Evolutionary conservation across 2,329 filamentous ascomycete genomes (phyloP), one percentile per base, ranked within the genome.

Genomic region (Stagonosporopsis vannaccii): DNA sequence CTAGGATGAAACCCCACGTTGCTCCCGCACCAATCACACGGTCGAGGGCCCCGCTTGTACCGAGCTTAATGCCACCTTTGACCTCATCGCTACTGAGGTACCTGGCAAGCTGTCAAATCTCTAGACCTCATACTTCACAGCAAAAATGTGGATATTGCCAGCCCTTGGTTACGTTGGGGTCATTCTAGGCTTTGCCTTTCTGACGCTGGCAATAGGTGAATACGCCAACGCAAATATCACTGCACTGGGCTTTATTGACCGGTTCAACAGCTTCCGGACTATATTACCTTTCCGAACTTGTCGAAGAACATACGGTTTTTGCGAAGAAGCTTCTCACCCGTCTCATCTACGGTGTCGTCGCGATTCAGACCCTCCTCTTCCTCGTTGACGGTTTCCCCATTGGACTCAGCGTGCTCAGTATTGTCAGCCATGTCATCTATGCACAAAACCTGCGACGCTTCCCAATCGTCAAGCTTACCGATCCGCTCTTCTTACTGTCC

Each of bases 271-370:
- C 95, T 35, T 97, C 92, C n/a, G 95, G 95, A 33, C 87, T 99
- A 23, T 99, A 99, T 81, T 99, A 99, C 77, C 89, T 99, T 50
- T 97, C 94, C 22, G 95, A 99, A 77, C 87, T 98, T 13, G 95
- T 99, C 59, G 95, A 99, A 79, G 95, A 99, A 77, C 94, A 99
- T 74, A 97, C 94, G 4, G 94, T 98, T 11, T 79, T 96, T 60
- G 90, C 93, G 12, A 96, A 96, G 75, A 91, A 89, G 54, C 81
- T 97, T n/a, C 83, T 99, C 48, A 90, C 85, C 30, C 88, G 87
- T 37, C 82, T 98, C 52, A 97, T 98, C 69, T 97, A 97, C 79
- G 81, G 79, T 60, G 87, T 97, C 62, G 89, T 97, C 59, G 84
- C 70, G 26, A 74, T 92, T 6, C 94, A 97, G 75, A 59, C 87